Conservation (phyloP, 2,329 filamentous ascomycete species). For the Penicillium sp. region DNA sequence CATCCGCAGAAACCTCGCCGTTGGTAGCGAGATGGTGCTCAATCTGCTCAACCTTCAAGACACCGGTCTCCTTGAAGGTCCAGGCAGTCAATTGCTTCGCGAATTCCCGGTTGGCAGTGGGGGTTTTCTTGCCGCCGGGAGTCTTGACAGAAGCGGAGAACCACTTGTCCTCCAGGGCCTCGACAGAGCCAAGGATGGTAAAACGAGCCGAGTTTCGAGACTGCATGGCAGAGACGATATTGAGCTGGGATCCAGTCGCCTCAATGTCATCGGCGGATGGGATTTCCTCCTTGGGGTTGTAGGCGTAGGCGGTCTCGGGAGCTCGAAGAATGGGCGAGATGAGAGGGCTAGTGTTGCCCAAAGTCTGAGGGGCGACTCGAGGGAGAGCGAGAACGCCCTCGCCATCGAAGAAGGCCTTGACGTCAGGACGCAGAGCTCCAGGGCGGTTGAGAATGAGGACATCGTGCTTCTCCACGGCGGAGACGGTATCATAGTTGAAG, state of each 20-base stretch:
- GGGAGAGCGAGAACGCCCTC: constrained; percentile 78
- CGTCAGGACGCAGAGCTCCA: constrained; percentile 64
- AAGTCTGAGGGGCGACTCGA: constrained; percentile 75
- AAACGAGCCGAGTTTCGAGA: constrained; percentile 92
- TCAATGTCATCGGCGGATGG: constrained; percentile 79
- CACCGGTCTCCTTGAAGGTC: constrained; percentile 93
- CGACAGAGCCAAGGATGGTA: constrained; percentile 80
- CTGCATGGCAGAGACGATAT: constrained; percentile 83
- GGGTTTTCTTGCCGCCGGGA: constrained; percentile 58
- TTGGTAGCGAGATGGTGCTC: constrained; percentile 70
- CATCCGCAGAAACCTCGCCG: constrained; percentile 54
- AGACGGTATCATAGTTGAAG: constrained; percentile 84
- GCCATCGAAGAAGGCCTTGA: constrained; percentile 77
- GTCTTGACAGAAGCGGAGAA: constrained; percentile 77
- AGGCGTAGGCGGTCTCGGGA: constrained; percentile 84
- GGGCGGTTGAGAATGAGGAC: constrained; percentile 79
- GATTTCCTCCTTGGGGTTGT: constrained; percentile 86
- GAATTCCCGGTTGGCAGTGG: constrained; percentile 82
- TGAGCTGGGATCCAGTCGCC: constrained; percentile 80
- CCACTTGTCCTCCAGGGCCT: constrained; percentile 88
- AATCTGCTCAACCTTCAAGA: constrained; percentile 80
- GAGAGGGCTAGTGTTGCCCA: constrained; percentile 76
- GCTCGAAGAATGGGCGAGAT: constrained; percentile 82
- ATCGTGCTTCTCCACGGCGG: constrained; percentile 82
- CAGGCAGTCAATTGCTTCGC: constrained; percentile 85